phyloP scores from a whole-genome alignment of 169 alveolate species.

The Plasmodium gonderi region DNA sequence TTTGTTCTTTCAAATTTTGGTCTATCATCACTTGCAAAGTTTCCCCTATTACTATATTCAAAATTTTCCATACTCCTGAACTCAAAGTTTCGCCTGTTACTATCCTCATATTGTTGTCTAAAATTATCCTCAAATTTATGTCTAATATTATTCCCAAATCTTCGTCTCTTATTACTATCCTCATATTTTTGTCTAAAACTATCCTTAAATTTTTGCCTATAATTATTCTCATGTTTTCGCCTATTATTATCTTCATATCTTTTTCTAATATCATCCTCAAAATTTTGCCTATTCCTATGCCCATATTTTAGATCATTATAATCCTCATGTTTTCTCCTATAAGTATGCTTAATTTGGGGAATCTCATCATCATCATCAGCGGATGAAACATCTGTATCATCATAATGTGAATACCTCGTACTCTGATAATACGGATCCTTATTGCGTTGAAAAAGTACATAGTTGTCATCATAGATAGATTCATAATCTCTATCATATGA shows the following conservation, averaged over 20 bases:
- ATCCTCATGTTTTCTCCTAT: no score
- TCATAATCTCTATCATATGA: background rate
- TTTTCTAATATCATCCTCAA: background rate
- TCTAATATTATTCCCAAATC: background rate
- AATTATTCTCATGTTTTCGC: background rate
- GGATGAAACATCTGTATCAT: background rate
- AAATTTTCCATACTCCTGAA: background rate
- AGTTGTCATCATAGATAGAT: background rate
- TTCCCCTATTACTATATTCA: background rate
- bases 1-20: background rate
- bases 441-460: background rate
- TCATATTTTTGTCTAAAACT: background rate
- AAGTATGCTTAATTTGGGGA: no score
- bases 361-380: background rate
- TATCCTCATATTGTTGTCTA: background rate
- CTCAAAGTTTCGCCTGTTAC: background rate
- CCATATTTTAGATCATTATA: background rate
- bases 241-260: background rate
- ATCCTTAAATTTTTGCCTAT: background rate
- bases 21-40: background rate
- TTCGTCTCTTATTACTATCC: background rate
- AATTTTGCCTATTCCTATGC: background rate
- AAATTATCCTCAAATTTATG: background rate
- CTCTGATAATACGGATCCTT: background rate
- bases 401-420: background rate